Base-by-base conservation (phyloP, 1,139 yeast genomes). In the Saccharomycopsis hybrid region DNA sequence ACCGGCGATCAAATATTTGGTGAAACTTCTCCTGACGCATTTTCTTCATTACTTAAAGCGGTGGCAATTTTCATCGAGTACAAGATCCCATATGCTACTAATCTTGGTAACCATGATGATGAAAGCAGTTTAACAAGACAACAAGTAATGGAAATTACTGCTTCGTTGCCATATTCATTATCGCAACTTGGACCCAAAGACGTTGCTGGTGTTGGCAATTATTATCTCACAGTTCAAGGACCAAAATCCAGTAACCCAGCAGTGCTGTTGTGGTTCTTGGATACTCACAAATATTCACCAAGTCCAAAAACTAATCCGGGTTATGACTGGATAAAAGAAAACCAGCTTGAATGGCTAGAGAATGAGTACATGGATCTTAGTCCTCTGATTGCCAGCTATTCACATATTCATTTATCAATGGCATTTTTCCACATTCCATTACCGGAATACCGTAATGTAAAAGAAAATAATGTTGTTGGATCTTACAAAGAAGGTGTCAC, bases 381-480 rank as follows among this genome's bases (percentile, higher is more conserved):
- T 56, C 60, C 64, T 13, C 57, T 62, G 24, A 66, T 69, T 39
- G 60, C 64, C 1, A 60, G 68, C 27, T 71, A 71, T 59, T 55
- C 75, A n/a, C 66, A 65, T 43, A 65, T 65, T 35, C 85, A 76
- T 50, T 60, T 86, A 56, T 75, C 89, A 18, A 81, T 92, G 89
- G 96, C 95, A 0, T 90, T 90, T 60, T 84, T 89, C 73, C 97
- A 92, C 62, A 89, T 92, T 40, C 98, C 98, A 0, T 59, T 89
- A 24, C 94, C 96, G 0, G 97, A 90, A 64, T 89, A 78, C 62
- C 69, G 78, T 50, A 74, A 82, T 49, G 54, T 68, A 13, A 56
- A 62, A 25, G 58, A 61, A 8, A 59, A 59, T 37, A 74, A 72
- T 73, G 3, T 68, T 33, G 72, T 81, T 8, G 97, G 97, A 0